Percentiles rank a stretch among this genome's conserved stretches.
Evolutionary conservation across 164 flowering plant genomes (phyloP).

Genomic region (Houttuynia cordata): DNA sequence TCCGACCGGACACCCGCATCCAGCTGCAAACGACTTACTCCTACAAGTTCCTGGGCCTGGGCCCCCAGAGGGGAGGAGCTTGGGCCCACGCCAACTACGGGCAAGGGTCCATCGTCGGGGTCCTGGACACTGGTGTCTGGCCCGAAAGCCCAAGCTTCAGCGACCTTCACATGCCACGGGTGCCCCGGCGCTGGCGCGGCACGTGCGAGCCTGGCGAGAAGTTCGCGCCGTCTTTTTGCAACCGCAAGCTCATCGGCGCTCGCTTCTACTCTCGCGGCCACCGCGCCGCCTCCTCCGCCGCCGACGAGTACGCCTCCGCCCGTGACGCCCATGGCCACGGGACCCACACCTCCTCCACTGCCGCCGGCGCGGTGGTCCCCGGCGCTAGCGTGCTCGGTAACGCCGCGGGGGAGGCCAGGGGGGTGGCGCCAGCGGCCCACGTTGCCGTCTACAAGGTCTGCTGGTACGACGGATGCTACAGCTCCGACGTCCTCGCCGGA

Average conservation of each 20-base stretch:
- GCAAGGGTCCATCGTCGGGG: conserved; percentile 57
- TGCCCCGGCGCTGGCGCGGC: conserved; percentile 71
- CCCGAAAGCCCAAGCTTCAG: conserved; percentile 84
- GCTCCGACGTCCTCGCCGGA: conserved; percentile 83
- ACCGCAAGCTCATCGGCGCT: conserved; percentile 11
- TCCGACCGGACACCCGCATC: conserved; percentile 39
- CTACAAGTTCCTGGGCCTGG: conserved; percentile 60
- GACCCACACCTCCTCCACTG: conserved; percentile 85
- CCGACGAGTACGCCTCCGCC: conserved; percentile 51
- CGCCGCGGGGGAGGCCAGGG: conserved; percentile 69
- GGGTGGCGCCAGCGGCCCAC: conserved; percentile 88
- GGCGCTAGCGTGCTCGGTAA: conserved; percentile 63
- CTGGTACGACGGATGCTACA: conserved; percentile 81
- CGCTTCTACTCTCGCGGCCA: conserved; percentile 17
- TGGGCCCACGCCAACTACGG: conserved; percentile 39
- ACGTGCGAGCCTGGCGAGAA: conserved; percentile 5
- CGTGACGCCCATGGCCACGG: conserved; percentile 83
- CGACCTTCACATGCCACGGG: conserved; percentile 50
- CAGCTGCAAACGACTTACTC: conserved; percentile 65
- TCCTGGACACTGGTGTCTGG: conserved; percentile 92
- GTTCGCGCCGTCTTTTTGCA: conserved; percentile 4
- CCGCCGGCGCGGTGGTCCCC: conserved; percentile 53
- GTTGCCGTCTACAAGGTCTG: conserved; percentile 86
- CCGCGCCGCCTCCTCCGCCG: conserved; percentile 13
- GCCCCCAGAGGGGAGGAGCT: conserved; percentile 11